A percentile compares a stretch with the other conserved stretches of the same genome.
Evolutionary conservation across 1,284 basidiomycete species (phyloP).

Genomic region (Fomitiporia mediterranea): DNA sequence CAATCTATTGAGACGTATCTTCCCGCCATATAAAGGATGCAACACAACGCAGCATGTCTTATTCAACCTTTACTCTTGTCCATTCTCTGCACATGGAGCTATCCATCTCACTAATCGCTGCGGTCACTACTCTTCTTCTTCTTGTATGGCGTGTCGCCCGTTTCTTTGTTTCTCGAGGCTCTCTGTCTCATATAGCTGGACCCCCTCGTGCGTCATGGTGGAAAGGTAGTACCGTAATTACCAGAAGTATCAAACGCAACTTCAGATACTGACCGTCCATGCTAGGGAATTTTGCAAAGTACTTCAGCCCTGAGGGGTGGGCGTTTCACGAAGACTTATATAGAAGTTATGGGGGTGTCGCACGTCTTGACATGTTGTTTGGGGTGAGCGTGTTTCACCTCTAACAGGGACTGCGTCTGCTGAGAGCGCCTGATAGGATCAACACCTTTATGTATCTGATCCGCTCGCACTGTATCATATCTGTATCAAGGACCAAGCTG

Average conservation of each 20-base stretch:
- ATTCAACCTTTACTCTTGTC: too few relatives aligned
- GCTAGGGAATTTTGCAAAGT: constrained; percentile 43
- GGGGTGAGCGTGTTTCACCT: constrained; percentile 34
- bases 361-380: constrained; percentile 47
- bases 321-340: constrained; percentile 43
- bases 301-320: constrained; percentile 42
- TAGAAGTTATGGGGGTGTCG: constrained; percentile 42
- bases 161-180: neutral
- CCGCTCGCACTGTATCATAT: constrained; percentile 28
- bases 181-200: constrained; percentile 27
- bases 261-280: neutral
- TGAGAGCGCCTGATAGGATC: neutral
- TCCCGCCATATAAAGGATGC: too few relatives aligned
- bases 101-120: too few relatives aligned
- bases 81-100: too few relatives aligned
- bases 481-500: constrained; percentile 30
- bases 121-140: too few relatives aligned
- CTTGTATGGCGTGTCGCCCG: constrained; percentile 4
- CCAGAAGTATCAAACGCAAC: neutral
- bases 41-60: too few relatives aligned
- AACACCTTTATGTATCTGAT: constrained; percentile 22
- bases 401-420: neutral
- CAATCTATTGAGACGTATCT: too few relatives aligned
- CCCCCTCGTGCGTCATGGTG: constrained; percentile 36
- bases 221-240: constrained; percentile 30